These are phyloP conservation scores for Pseudogymnoascus sp. DNA, from an alignment of 2,329 filamentous ascomycete species.

Conservation along the genomic window DNA sequence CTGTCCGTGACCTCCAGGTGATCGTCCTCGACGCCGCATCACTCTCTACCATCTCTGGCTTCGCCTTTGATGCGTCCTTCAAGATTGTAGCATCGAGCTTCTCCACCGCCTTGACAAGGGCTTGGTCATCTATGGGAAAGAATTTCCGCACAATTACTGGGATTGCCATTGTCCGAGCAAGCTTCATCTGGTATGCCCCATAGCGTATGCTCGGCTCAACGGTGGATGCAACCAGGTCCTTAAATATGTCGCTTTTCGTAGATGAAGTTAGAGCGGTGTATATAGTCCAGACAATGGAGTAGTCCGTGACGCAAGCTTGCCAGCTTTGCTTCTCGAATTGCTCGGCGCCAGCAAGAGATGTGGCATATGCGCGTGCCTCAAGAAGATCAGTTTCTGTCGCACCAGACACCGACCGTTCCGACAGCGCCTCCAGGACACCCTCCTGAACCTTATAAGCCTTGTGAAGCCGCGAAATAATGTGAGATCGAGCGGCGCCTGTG, in stretches of 20 bases:
- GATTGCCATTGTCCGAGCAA: slow-evolving; percentile 77
- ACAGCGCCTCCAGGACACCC: slow-evolving; percentile 57
- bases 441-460: slow-evolving; percentile 69
- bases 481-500: slow-evolving; percentile 68
- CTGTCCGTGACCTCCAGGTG: slow-evolving; percentile 75
- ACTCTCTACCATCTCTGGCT: slow-evolving; percentile 41
- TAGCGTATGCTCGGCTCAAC: slow-evolving; percentile 92
- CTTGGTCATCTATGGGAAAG: slow-evolving; percentile 58
- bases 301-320: slow-evolving; percentile 67
- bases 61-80: slow-evolving; percentile 43
- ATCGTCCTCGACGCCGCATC: slow-evolving; percentile 63
- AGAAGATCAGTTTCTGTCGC: slow-evolving; percentile 64
- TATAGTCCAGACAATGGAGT: slow-evolving; percentile 68
- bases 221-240: slow-evolving; percentile 74
- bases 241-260: slow-evolving; percentile 68
- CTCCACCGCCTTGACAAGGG: slow-evolving; percentile 59
- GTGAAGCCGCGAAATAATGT: slow-evolving; percentile 78
- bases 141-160: slow-evolving; percentile 68
- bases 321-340: slow-evolving; percentile 84
- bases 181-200: slow-evolving; percentile 83
- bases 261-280: slow-evolving; percentile 66
- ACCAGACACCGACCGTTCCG: slow-evolving; percentile 52
- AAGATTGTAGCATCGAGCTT: slow-evolving; percentile 61
- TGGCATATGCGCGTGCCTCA: slow-evolving; percentile 77
- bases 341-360: slow-evolving; percentile 65